Conservation (phyloP, 257 asterid genomes). For the Solanum appendiculatum region DNA sequence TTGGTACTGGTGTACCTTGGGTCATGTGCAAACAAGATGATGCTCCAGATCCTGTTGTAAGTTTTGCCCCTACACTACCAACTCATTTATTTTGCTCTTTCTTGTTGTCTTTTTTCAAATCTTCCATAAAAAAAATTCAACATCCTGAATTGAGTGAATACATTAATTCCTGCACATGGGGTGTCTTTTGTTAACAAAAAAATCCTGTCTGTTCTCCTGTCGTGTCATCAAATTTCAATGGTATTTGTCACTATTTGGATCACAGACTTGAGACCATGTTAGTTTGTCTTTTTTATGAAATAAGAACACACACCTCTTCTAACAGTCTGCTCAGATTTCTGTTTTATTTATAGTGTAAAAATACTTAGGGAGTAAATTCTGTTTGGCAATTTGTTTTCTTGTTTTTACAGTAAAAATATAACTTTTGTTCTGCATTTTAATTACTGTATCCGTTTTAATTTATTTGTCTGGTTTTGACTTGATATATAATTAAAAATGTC, state of each 20-base stretch:
- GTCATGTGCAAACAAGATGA: constrained; percentile 28
- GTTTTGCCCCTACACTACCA: neutral
- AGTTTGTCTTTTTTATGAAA: neutral
- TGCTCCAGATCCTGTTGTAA: constrained; percentile 43
- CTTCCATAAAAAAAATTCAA: neutral
- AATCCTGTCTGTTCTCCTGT: constrained; percentile 18
- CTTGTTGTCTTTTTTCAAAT: constrained; percentile 3
- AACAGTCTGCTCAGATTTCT: neutral
- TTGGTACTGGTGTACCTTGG: constrained; percentile 24
- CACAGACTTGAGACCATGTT: constrained; percentile 4
- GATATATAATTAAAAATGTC: too few species aligned
- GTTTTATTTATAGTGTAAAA: neutral
- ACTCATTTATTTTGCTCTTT: neutral
- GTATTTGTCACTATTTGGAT: neutral
- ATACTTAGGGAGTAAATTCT: neutral
- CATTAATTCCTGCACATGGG: constrained; percentile 31
- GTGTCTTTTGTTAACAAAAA: constrained; percentile 5
- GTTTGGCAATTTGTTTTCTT: neutral
- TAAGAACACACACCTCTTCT: neutral
- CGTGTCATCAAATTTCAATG: constrained; percentile 4
- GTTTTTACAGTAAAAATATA: neutral
- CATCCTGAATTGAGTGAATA: constrained; percentile 10
- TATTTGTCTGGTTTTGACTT: neutral
- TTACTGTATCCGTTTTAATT: neutral
- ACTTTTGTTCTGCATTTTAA: neutral